Evolutionary conservation across 352 stramenopile species (phyloP), one percentile per base, ranked within the genome.

Genomic region (Pythium biforme): DNA sequence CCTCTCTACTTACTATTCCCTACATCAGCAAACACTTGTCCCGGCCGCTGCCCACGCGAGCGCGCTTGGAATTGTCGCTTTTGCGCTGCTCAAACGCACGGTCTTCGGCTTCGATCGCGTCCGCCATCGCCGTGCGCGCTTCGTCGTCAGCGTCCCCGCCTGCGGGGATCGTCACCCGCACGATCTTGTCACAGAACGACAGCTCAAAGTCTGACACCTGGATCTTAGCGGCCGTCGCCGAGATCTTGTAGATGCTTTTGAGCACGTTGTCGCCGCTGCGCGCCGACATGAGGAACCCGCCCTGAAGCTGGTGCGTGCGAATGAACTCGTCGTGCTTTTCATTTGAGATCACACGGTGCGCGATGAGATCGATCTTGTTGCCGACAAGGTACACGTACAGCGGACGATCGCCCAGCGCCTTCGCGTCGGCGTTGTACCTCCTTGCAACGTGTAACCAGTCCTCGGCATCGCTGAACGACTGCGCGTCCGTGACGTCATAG

Each of bases 311-410:
- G 27, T 95, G 79, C 19, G 69, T 61, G 9, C 66, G 69, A 52
- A 96, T 87, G 49, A 95, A 95, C 15, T 60, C 77, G 22, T 92
- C 77, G 73, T 96, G 86, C 49, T 89, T 81, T 4, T 79, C 76
- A 22, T 67, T 83, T 1, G 72, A 74, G 37, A 96, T 77, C 11
- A 88, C 78, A n/a, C 88, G 81, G 29, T 91, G 76, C 0, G 74
- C 78, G 19, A 94, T 77, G 52, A 96, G 74, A 51, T 96, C 88
- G 46, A 88, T 93, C 64, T 96, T 96, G 70, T 96, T 96, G 33
- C 86, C 88, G 5, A 94, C 81, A 20, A 94, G 66, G 65, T 93
- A 92, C 29, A 94, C 19, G 9, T 80, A 74, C 40, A 80, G 79
- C 7, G 69, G 64, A 17, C 65, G 70, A 19, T 69, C 62, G 23